Percentiles rank a stretch among this genome's conserved stretches.
Conservation (phyloP, 2,329 filamentous ascomycete species). For the Ophiostoma fasciatum region DNA sequence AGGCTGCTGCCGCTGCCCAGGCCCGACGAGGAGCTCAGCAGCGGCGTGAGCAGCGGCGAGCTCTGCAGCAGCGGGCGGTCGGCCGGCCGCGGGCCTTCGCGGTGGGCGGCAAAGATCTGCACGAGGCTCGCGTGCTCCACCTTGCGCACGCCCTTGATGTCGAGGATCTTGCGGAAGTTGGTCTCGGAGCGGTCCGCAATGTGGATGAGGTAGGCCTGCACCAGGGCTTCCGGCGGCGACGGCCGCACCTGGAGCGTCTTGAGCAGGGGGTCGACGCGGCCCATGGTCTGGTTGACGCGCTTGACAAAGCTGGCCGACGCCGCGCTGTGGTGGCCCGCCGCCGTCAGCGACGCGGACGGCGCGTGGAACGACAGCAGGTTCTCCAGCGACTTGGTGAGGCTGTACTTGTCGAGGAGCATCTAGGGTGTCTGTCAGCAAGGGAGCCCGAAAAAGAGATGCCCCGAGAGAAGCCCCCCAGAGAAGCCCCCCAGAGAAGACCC, state of each 20-base stretch:
- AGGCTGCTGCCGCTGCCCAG: slow-evolving; percentile 24
- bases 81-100: slow-evolving; percentile 50
- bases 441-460: too few species aligned
- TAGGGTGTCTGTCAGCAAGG: too few species aligned
- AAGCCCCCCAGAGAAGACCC: too few species aligned
- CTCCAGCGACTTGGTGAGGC: slow-evolving; percentile 64
- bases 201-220: slow-evolving; percentile 95
- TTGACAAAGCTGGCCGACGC: slow-evolving; percentile 57
- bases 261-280: slow-evolving; percentile 77
- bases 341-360: slow-evolving; percentile 21
- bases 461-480: too few species aligned
- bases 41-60: slow-evolving; percentile 55
- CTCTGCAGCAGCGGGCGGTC: slow-evolving; percentile 56
- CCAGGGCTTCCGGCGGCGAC: slow-evolving; percentile 79
- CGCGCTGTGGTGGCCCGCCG: slow-evolving; percentile 14
- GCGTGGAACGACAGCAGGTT: slow-evolving; percentile 53
- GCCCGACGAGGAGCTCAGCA: slow-evolving; percentile 34
- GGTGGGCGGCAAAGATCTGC: slow-evolving; percentile 69
- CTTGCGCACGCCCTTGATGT: slow-evolving; percentile 84
- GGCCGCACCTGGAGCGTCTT: slow-evolving; percentile 93
- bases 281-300: slow-evolving; percentile 70
- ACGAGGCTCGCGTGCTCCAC: slow-evolving; percentile 68
- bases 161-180: slow-evolving; percentile 93
- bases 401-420: slow-evolving; percentile 94
- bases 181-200: slow-evolving; percentile 84